Evolutionary conservation across 2,329 filamentous ascomycete species (phyloP), one percentile per base, ranked within the genome.

Genomic region (Cryoendolithus antarcticus): DNA sequence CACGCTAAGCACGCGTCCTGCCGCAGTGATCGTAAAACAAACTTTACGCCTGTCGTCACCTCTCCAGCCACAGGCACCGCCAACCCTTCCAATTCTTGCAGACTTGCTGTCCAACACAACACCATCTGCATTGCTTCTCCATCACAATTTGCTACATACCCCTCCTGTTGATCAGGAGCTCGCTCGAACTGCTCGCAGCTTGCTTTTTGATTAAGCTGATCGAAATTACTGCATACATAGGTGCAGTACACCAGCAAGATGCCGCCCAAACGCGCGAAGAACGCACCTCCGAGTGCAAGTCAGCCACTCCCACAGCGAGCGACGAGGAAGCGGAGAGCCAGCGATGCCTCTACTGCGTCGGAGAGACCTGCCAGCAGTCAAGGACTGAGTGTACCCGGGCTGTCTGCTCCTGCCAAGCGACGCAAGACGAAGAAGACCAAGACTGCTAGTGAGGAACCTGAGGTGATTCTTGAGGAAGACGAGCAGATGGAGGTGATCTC

Each of bases 401-500:
- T 35, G 4, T 21, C 35, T 2, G 36, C 48, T 8, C 47, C 52
- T 8, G 44, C 46, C 13, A 54, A 53, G 45, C 48, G 49, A 34
- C 45, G 44, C 38, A 40, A 40, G 38, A 40, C 38, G 8, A 48
- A 45, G 41, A 52, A 48, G 35, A 38, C 36, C 29, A 44, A 43
- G 24, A 37, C 41, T 9, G 43, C 49, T 10, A 41, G 44, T 9
- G 46, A 49, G 12, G 42, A 43, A 9, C 48, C 53, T 41, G 43
- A 46, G 4, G 49, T 50, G 27, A 44, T 47, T 9, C 53, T 57
- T 29, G 43, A 49, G 9, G 52, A 54, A 34, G 53, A 52, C 40
- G 46, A 47, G n/a, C 53, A 52, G 21, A 40, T 52, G 12, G 41
- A 42, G 24, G 35, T 42, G 19, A 40, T 45, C 11, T 32, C 15